phyloP scores from a whole-genome alignment of 176 grass and related monocot species.

The Oryza glaberrima region DNA sequence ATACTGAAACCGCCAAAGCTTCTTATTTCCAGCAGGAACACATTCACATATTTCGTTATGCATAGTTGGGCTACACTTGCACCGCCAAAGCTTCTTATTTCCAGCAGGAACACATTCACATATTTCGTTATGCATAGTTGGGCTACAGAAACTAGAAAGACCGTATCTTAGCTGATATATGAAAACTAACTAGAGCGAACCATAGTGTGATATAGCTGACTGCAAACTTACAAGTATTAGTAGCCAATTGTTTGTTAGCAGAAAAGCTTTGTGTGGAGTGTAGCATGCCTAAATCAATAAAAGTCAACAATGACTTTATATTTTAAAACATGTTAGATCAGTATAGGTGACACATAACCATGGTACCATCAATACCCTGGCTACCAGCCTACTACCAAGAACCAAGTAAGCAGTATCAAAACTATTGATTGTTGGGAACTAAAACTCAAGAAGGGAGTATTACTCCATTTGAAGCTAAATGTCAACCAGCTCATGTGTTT shows the following conservation, averaged over 20 bases:
- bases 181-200: not conserved
- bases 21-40: slow-evolving; percentile 9
- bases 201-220: not conserved
- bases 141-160: not conserved
- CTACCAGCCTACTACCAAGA: not conserved
- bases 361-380: not conserved
- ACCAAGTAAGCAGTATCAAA: not conserved
- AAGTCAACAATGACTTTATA: not conserved
- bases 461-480: not conserved
- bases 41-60: not conserved
- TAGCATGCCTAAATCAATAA: slow-evolving; percentile 3
- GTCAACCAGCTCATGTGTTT: not conserved
- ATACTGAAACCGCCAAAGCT: not conserved
- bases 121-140: slow-evolving; percentile 2
- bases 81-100: not conserved
- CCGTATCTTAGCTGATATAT: not conserved
- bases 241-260: slow-evolving; percentile 15
- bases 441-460: not conserved
- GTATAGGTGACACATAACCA: not conserved
- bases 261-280: not conserved
- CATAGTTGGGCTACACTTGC: not conserved
- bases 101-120: not conserved
- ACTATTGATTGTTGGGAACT: slow-evolving; percentile 2
- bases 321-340: not conserved
- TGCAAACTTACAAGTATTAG: slow-evolving; percentile 3